Base-by-base conservation (phyloP, 1,139 yeast species). In the Oligophagozyma castellii region DNA sequence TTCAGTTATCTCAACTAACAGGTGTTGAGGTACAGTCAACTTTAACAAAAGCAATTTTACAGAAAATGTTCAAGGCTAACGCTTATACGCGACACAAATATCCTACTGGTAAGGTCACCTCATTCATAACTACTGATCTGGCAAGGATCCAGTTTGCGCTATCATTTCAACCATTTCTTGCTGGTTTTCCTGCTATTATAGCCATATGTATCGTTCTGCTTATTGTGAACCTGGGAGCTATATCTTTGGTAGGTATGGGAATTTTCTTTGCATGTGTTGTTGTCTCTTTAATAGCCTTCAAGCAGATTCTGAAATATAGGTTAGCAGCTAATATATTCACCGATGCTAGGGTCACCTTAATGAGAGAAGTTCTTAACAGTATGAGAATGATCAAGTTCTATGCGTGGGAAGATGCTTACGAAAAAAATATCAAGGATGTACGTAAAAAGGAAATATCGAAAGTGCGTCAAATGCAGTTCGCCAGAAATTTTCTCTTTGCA, bases 61-160 rank as follows among this genome's bases (percentile, higher is more conserved):
- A 67, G 34, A 83, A 83, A 48, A 65, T 86, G 11, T 65, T 79
- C 39, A 61, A 53, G 29, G 63, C 83, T 10, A 67, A 70, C 37
- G 67, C 72, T n/a, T 61, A 63, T 33, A 67, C 89, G 2, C 65
- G 67, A 31, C 68, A 69, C 41, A 58, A 62, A 34, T 79, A 56
- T 46, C 70, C 92, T 0, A 61, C 69, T 14, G 79, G 92, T 35
- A 69, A 67, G 37, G 64, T 83, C 32, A 79, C 93, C 2, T 73
- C 80, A 10, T 55, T 80, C 46, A 65, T 81, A 55, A 76, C 89
- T 10, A 74, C 92, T 2, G 94, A 81, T 48, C 62, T 83, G 32
- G 70, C 86, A 16, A 68, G 93, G 45, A 66, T 83, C 23, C 93
- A 81, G 47, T 67, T 79, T 46, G 89, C 92, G 4, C 51, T 73